These are phyloP conservation scores for Suhomyces bribrorum DNA, from an alignment of 1,139 yeast genomes.

Conservation along the genomic window DNA sequence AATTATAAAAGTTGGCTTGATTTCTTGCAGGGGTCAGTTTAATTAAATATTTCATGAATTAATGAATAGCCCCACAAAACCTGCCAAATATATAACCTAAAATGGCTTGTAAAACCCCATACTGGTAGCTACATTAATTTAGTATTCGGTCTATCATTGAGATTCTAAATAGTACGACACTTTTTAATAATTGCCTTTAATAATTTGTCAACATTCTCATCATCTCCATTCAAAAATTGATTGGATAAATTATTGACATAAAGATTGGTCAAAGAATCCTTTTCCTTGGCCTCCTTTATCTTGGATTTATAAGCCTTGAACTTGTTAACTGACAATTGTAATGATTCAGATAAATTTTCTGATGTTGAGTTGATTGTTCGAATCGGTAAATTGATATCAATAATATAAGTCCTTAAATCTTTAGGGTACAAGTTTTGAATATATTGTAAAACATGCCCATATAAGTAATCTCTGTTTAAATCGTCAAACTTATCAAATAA, in stretches of 20 bases:
- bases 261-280: constrained; percentile 44
- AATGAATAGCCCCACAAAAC: too few relatives aligned
- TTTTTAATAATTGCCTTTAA: constrained; percentile 44
- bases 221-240: constrained; percentile 35
- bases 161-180: constrained; percentile 25
- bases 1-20: too few relatives aligned
- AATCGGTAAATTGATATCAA: constrained; percentile 68
- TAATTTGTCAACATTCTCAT: constrained; percentile 32
- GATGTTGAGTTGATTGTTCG: constrained; percentile 48
- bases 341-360: constrained; percentile 52
- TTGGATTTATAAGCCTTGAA: constrained; percentile 62
- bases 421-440: constrained; percentile 42
- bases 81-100: too few relatives aligned
- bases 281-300: constrained; percentile 31
- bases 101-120: not conserved
- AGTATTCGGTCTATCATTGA: not conserved
- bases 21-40: too few relatives aligned
- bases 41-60: too few relatives aligned
- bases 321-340: constrained; percentile 72
- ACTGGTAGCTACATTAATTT: not conserved
- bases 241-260: constrained; percentile 44
- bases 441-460: constrained; percentile 61
- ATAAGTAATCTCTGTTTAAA: constrained; percentile 67
- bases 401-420: constrained; percentile 44
- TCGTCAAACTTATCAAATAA: constrained; percentile 68